phyloP scores from a whole-genome alignment of 441 rosid species.

The Gossypium schwendimanii region DNA sequence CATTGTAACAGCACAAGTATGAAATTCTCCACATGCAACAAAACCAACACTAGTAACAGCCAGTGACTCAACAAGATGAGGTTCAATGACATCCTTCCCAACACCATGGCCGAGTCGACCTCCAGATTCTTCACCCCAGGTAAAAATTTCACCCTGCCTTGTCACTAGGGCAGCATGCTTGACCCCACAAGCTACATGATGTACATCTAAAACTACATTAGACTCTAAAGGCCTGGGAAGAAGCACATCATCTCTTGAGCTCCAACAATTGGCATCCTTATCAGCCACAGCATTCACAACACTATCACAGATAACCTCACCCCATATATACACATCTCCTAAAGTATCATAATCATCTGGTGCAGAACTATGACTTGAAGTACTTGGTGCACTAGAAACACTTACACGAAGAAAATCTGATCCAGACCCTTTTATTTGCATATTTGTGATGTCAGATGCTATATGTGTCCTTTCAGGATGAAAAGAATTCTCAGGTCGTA shows the following conservation, averaged over 20 bases:
- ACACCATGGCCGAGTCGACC: constrained; percentile 94
- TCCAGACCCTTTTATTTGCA: constrained; percentile 75
- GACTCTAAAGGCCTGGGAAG: constrained; percentile 81
- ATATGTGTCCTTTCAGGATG: constrained; percentile 77
- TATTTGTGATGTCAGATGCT: constrained; percentile 68
- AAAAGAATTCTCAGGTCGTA: constrained; percentile 50
- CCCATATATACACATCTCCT: constrained; percentile 96
- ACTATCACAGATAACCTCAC: constrained; percentile 74
- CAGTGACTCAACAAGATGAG: constrained; percentile 72
- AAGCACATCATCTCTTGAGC: constrained; percentile 61
- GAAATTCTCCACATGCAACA: constrained; percentile 97
- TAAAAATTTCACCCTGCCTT: constrained; percentile 86
- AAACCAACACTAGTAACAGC: constrained; percentile 55
- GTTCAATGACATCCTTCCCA: constrained; percentile 70
- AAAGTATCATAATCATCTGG: constrained; percentile 88
- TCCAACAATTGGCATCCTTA: constrained; percentile 43
- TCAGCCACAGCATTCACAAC: constrained; percentile 49
- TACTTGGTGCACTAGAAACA: constrained; percentile 90
- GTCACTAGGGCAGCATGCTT: constrained; percentile 87
- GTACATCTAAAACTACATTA: constrained; percentile 82
- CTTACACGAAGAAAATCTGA: constrained; percentile 92
- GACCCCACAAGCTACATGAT: constrained; percentile 83
- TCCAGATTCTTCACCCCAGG: constrained; percentile 97
- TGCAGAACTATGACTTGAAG: constrained; percentile 92
- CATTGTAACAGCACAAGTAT: constrained; percentile 81